Evolutionary conservation across 2,329 filamentous ascomycete species (phyloP), one percentile per base, ranked within the genome.

Genomic region (Metarhizium rileyi): DNA sequence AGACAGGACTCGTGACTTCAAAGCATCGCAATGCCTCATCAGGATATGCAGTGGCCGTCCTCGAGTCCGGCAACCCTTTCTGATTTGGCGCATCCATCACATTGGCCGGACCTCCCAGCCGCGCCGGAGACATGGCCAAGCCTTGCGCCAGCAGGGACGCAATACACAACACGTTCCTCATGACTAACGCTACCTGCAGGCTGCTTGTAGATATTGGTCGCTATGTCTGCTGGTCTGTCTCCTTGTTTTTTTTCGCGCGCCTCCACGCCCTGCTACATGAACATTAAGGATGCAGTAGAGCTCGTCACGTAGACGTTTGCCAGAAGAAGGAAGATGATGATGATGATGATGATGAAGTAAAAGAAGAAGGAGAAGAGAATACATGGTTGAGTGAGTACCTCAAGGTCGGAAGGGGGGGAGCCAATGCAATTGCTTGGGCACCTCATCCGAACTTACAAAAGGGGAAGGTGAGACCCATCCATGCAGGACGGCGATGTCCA

Each of bases 1-100:
- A 64, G 3, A 89, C 75, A 1, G 86, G 86, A 56, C 80, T 78
- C 47, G 82, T 77, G 16, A 88, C 79, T 66, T 89, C 78, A 57
- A 89, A 83, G 59, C 82, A 84, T 56, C 84, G 73, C 23, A 60
- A 46, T 8, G 57, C 47, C 18, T 27, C 38, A 16, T 30, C 23
- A 8, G 28, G 41, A 43, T 43, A 18, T 38, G 28, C 47, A 16
- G 23, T 22, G 22, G 25, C n/a, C 16, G 12, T 40, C 30, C 38
- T 47, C 28, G 28, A 42, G 16, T 8, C 12, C 4, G 23, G 26
- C 28, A 35, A 46, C 28, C 18, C n/a, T 10, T 46, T 20, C 28
- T 46, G 44, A 26, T 46, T 28, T 8, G 44, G 16, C 28, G 16
- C 44, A 10, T 36, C 44, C 16, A 25, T 35, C 14, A 9, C 38